Base-by-base conservation (phyloP, 345 rosid species). In the Eucalyptus marginata region DNA sequence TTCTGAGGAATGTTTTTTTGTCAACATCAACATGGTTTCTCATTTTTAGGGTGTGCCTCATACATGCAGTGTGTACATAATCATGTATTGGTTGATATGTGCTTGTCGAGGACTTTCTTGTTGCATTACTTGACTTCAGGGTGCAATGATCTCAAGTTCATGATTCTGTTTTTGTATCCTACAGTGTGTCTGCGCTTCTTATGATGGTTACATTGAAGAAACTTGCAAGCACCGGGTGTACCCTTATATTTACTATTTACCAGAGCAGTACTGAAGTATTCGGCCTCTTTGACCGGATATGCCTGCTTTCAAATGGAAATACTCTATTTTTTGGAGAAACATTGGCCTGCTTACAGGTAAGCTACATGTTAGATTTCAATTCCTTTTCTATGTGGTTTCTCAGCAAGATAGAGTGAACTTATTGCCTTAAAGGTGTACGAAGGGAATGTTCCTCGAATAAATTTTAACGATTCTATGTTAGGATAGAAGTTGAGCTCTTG, bases 121-220 rank as follows among this genome's bases (percentile, higher is more conserved):
- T 76, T 40, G 84, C 47, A 76, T 40, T 40, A 76, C 84, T 40
- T 40, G 84, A 76, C 29, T 40, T 40, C 29, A 76, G 84, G 84
- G 84, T 76, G 84, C 47, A 40, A 76, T 40, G 40, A 76, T 40
- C 47, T 76, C 46, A 76, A 76, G 83, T 36, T 76, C 84, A 76
- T 20, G 29, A 40, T 76, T 40, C 84, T 76, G 84, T 76, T 76
- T 36, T 76, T 12, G 44, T 22, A 13, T 44, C 14, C 27, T 40
- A 20, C 94, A 98, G 99, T 91, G 99, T 98, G 86, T 97, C 99
- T 85, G 99, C 99, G 17, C 95, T 98, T 89, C 94, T 98, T 92
- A 98, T 98, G 99, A 97, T 98, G 99, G 99, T 98, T 90, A 98
- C 99, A 14, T 91, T 98, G 86, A 98, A 94, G 95, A 98, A 98